phyloP scores from a whole-genome alignment of 495 filamentous ascomycete species.

The Geoglossum glabrum region DNA sequence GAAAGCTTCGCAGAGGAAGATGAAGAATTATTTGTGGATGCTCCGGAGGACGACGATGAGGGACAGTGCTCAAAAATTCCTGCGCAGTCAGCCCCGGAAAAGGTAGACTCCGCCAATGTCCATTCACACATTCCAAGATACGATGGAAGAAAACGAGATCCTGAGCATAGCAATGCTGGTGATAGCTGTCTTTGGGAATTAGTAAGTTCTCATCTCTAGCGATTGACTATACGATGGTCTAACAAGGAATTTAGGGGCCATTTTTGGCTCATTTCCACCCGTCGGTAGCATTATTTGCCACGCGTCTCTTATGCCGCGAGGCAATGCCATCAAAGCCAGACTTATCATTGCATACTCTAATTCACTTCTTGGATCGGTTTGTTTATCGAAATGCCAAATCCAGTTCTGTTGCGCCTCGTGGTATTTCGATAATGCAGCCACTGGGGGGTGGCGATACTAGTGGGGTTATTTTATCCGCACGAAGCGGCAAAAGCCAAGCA shows the following conservation, averaged over 20 bases:
- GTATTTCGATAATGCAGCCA: slow-evolving; percentile 89
- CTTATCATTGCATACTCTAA: slow-evolving; percentile 65
- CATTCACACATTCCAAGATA: slow-evolving; percentile 25
- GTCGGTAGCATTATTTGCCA: slow-evolving; percentile 76
- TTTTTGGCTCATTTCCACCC: slow-evolving; percentile 77
- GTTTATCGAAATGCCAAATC: slow-evolving; percentile 82
- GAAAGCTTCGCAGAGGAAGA: slow-evolving; percentile 50
- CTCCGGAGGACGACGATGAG: slow-evolving; percentile 29
- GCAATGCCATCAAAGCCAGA: slow-evolving; percentile 73
- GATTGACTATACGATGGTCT: neutral
- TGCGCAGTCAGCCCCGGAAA: neutral
- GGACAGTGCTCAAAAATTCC: neutral
- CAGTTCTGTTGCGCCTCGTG: slow-evolving; percentile 33
- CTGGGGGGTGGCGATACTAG: slow-evolving; percentile 43
- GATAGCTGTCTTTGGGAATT: slow-evolving; percentile 85
- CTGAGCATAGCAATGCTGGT: slow-evolving; percentile 77
- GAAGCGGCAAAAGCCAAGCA: slow-evolving; percentile 24
- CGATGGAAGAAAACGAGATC: slow-evolving; percentile 77
- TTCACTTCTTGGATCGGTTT: slow-evolving; percentile 91
- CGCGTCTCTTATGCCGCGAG: slow-evolving; percentile 40
- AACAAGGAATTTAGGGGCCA: slow-evolving; percentile 32
- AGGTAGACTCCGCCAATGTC: slow-evolving; percentile 7
- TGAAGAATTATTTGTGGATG: slow-evolving; percentile 54
- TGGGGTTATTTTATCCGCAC: slow-evolving; percentile 42
- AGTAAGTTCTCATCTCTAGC: slow-evolving; percentile 21